Conservation (phyloP, 805 yeast species). For the Metschnikowia sp. region DNA sequence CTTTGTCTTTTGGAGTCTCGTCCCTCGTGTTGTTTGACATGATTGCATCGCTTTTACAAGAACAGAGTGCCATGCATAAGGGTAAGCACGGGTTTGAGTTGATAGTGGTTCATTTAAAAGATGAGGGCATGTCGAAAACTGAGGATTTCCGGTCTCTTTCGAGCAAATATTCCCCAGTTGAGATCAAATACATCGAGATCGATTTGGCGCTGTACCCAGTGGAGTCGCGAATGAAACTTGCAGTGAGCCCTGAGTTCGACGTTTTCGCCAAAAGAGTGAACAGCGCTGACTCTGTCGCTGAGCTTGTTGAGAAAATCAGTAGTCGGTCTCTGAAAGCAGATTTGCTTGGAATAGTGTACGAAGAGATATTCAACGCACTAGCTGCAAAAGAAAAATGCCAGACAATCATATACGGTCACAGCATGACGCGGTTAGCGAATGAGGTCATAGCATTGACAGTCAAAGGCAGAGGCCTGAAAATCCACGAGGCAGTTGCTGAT, state of each 20-base stretch:
- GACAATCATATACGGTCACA: slow-evolving; percentile 70
- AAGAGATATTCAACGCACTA: slow-evolving; percentile 43
- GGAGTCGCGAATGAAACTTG: slow-evolving; percentile 19
- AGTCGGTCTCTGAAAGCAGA: slow-evolving; percentile 68
- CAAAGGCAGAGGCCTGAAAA: slow-evolving; percentile 77
- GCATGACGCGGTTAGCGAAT: slow-evolving; percentile 81
- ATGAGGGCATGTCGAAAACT: slow-evolving; percentile 13
- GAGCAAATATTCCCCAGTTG: slow-evolving; percentile 19
- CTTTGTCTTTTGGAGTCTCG: slow-evolving; percentile 64
- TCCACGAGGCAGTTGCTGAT: slow-evolving; percentile 52
- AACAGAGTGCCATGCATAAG: slow-evolving; percentile 58
- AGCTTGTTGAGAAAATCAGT: slow-evolving; percentile 38
- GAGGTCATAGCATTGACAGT: slow-evolving; percentile 75
- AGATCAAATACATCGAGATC: slow-evolving; percentile 37
- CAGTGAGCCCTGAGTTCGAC: slow-evolving; percentile 14
- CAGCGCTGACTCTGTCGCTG: slow-evolving; percentile 19
- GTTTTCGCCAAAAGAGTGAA: slow-evolving; percentile 5
- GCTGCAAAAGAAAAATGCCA: slow-evolving; percentile 46
- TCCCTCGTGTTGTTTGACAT: slow-evolving; percentile 71
- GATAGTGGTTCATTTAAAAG: slow-evolving; percentile 49
- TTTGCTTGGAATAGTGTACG: slow-evolving; percentile 44
- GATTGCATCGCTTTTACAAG: slow-evolving; percentile 54
- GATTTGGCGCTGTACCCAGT: slow-evolving; percentile 40
- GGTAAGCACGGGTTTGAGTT: slow-evolving; percentile 69
- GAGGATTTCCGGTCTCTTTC: slow-evolving; percentile 18